Base-by-base conservation (phyloP, 257 asterid species). In the Thymus quinquecostatus region DNA sequence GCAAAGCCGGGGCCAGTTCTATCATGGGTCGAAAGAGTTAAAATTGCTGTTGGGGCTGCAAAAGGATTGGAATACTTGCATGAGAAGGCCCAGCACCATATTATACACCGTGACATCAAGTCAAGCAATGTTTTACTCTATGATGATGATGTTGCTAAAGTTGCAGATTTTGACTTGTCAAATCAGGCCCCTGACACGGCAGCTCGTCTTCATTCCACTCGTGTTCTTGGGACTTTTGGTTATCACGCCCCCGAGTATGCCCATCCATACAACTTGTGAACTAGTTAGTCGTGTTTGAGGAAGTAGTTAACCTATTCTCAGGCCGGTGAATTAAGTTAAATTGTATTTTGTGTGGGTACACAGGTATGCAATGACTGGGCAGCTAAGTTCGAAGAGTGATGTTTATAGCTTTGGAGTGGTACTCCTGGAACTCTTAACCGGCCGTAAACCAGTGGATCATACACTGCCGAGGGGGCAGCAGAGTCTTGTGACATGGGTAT, bases 281-380 rank as follows among this genome's bases (percentile, higher is more conserved):
- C 45, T 29, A 49, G 10, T 13, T 72, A 58, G 48, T 45, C 54
- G 43, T 49, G 38, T 34, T 3, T 2, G 4, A 3, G 38, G 29
- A 51, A 51, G 10, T 57, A 57, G 10, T 30, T 29, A 55, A 55
- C n/a, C 60, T 14, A 6, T 12, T 4, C 34, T 10, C 8, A 8
- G 64, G 48, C 58, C 36, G 55, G 64, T 77, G n/a, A 60, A 36
- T 41, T 41, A 8, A 41, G 6, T 38, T 68, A 64, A 53, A 21
- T 36, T 68, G 21, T 13, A 10, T 74, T 70, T 69, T 60, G 68
- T 64, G 47, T 71, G 76, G 76, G 70, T 75, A 68, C 77, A 69
- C 74, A 89, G 95, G 71, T 87, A 86, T 44, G 96, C 95, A n/a
- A 87, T 90, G 97, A 90, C 97, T 64, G 95, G 95, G 2, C 95